Evolutionary conservation across 2,329 filamentous ascomycete genomes (phyloP).

Genomic region (Stachybotrys elegans): DNA sequence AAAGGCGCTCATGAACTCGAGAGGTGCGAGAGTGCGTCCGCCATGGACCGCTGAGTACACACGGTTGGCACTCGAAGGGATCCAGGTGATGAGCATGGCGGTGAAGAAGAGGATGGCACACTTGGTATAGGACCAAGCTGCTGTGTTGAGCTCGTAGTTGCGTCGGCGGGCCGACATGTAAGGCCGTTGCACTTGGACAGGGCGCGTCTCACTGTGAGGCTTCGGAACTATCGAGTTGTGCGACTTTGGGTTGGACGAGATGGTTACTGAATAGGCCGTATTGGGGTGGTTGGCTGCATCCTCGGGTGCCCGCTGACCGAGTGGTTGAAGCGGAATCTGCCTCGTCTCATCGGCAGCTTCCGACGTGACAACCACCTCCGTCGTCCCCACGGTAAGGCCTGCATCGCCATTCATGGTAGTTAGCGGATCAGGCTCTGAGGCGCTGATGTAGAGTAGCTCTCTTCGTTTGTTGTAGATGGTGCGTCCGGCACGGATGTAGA

Average conservation of each 20-base stretch:
- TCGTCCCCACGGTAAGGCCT: slow-evolving; percentile 48
- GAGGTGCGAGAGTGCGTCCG: slow-evolving; percentile 44
- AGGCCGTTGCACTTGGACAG: slow-evolving; percentile 14
- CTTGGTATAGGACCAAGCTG: slow-evolving; percentile 65
- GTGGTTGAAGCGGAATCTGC: slow-evolving; percentile 16
- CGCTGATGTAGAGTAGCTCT: slow-evolving; percentile 52
- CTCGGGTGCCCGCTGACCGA: slow-evolving; percentile 14
- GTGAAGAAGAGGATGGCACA: slow-evolving; percentile 68
- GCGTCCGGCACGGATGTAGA: slow-evolving; percentile 61
- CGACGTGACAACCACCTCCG: slow-evolving; percentile 59
- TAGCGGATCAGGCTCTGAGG: slow-evolving; percentile 38
- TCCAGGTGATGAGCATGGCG: slow-evolving; percentile 68
- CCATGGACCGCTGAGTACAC: slow-evolving; percentile 63
- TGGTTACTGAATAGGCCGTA: slow-evolving; percentile 44
- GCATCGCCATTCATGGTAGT: slow-evolving; percentile 37
- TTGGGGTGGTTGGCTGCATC: slow-evolving; percentile 10
- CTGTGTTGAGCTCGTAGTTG: slow-evolving; percentile 52
- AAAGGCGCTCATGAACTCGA: slow-evolving; percentile 67
- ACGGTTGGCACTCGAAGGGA: slow-evolving; percentile 72
- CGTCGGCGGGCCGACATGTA: slow-evolving; percentile 26
- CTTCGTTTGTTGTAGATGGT: slow-evolving; percentile 64
- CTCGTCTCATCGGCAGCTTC: slow-evolving; percentile 28
- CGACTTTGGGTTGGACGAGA: slow-evolving; percentile 29
- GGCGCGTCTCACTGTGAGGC: not conserved
- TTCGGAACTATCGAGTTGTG: slow-evolving; percentile 7